Percentiles rank a stretch among this genome's conserved stretches.
Evolutionary conservation across 495 filamentous ascomycete genomes (phyloP).

Genomic region (Articulospora tetracladia): DNA sequence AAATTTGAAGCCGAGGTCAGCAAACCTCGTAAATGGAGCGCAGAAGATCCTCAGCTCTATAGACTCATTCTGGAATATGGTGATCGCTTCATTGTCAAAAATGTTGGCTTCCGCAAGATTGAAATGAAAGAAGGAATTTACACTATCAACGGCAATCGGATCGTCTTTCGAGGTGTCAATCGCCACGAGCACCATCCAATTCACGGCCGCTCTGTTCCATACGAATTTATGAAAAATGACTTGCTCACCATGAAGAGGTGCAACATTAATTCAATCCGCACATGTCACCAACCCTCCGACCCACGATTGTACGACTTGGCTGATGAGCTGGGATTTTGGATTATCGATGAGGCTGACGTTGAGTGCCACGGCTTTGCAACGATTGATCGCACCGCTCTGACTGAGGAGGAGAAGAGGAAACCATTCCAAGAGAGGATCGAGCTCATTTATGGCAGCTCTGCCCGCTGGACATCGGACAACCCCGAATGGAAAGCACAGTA

Average conservation of each 20-base stretch:
- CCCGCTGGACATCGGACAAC: slow-evolving; percentile 56
- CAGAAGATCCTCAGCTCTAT: slow-evolving; percentile 64
- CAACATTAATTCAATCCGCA: slow-evolving; percentile 64
- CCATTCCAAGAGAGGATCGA: slow-evolving; percentile 5
- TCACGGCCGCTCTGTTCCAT: slow-evolving; percentile 57
- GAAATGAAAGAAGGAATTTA: slow-evolving; percentile 55
- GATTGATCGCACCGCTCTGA: slow-evolving; percentile 31
- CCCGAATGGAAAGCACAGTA: slow-evolving; percentile 65
- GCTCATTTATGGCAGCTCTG: slow-evolving; percentile 4
- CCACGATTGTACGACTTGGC: slow-evolving; percentile 57
- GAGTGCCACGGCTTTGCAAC: slow-evolving; percentile 67
- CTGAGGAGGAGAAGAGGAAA: neutral
- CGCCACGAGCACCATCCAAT: slow-evolving; percentile 62
- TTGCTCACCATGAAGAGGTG: slow-evolving; percentile 61
- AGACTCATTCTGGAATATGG: slow-evolving; percentile 37
- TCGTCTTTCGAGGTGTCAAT: slow-evolving; percentile 63
- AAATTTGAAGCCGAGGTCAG: slow-evolving; percentile 8
- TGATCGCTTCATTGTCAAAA: slow-evolving; percentile 33
- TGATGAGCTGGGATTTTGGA: slow-evolving; percentile 66
- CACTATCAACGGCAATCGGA: slow-evolving; percentile 54
- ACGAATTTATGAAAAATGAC: slow-evolving; percentile 50
- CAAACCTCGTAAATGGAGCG: slow-evolving; percentile 57
- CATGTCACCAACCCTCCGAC: slow-evolving; percentile 60
- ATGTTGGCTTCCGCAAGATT: slow-evolving; percentile 58
- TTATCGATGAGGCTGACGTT: slow-evolving; percentile 69